These are phyloP conservation scores for maize (Zea mays) DNA, from an alignment of 176 grass and related monocot species.

Conservation along the genomic window DNA sequence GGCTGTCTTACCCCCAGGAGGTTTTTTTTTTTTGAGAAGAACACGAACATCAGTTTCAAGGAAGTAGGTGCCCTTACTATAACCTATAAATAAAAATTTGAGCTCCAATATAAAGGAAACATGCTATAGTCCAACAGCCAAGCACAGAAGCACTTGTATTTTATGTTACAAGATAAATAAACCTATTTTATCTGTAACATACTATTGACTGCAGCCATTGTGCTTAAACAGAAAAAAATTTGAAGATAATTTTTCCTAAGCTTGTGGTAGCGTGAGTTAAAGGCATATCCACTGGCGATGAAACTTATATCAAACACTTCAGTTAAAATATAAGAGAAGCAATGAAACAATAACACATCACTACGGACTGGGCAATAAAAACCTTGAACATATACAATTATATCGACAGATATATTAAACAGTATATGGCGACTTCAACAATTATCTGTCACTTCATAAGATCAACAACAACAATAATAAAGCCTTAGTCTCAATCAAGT, in stretches of 20 bases:
- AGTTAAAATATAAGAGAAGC: neutral
- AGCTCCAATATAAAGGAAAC: neutral
- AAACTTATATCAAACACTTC: slow-evolving; percentile 17
- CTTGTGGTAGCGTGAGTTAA: slow-evolving; percentile 16
- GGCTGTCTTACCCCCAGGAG: neutral
- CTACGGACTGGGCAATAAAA: slow-evolving; percentile 14
- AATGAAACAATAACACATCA: neutral
- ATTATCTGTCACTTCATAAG: neutral
- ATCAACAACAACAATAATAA: too few species aligned
- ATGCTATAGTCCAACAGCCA: neutral
- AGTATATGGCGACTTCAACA: neutral
- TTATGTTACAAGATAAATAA: slow-evolving; percentile 8
- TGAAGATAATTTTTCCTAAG: neutral
- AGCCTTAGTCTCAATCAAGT: too few species aligned
- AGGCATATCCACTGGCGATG: neutral
- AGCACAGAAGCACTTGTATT: neutral
- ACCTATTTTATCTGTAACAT: neutral
- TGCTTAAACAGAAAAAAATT: neutral
- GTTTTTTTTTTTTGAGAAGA: neutral
- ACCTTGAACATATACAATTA: neutral
- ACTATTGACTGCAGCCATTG: neutral
- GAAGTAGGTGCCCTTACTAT: neutral
- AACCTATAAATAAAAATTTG: neutral
- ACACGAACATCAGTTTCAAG: slow-evolving; percentile 29
- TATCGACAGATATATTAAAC: neutral